These are phyloP conservation scores for Linnemannia hyalina DNA, from an alignment of 192 early-diverging fungal genomes.

Conservation along the genomic window DNA sequence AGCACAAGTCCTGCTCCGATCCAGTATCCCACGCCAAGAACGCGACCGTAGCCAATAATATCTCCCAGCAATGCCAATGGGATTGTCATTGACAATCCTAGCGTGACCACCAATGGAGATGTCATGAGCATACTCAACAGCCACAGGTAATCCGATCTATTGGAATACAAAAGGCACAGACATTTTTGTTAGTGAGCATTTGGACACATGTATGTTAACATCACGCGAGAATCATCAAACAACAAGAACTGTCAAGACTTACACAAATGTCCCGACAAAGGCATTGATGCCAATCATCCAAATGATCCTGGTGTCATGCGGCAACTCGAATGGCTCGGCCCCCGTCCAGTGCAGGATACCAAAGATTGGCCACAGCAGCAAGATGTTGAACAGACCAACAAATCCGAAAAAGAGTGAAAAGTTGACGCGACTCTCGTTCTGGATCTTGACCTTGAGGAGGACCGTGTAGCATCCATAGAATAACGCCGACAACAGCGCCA, in stretches of 20 bases:
- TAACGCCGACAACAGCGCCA: constrained; percentile 79
- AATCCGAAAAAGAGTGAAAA: constrained; percentile 86
- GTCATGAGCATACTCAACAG: constrained; percentile 84
- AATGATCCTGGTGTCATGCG: constrained; percentile 64
- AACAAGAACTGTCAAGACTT: constrained; percentile 13
- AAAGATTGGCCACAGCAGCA: constrained; percentile 79
- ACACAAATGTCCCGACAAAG: constrained; percentile 83
- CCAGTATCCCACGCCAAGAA: constrained; percentile 68
- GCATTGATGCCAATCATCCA: constrained; percentile 80
- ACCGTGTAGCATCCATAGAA: constrained; percentile 86
- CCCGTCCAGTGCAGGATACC: constrained; percentile 69
- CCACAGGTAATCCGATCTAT: constrained; percentile 86
- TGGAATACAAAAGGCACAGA: not conserved
- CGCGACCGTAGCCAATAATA: constrained; percentile 71
- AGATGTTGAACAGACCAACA: constrained; percentile 78
- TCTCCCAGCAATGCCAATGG: constrained; percentile 68
- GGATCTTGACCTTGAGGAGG: constrained; percentile 77
- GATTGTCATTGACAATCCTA: constrained; percentile 82
- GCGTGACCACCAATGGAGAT: constrained; percentile 82
- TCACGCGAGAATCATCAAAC: not conserved
- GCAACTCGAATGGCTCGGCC: constrained; percentile 75
- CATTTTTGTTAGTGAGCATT: not conserved
- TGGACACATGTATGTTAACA: not conserved
- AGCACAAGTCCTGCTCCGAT: constrained; percentile 77
- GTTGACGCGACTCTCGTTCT: constrained; percentile 76